Evolutionary conservation across 805 yeast species (phyloP).

Genomic region (Cyberlindnera sargentensis): DNA sequence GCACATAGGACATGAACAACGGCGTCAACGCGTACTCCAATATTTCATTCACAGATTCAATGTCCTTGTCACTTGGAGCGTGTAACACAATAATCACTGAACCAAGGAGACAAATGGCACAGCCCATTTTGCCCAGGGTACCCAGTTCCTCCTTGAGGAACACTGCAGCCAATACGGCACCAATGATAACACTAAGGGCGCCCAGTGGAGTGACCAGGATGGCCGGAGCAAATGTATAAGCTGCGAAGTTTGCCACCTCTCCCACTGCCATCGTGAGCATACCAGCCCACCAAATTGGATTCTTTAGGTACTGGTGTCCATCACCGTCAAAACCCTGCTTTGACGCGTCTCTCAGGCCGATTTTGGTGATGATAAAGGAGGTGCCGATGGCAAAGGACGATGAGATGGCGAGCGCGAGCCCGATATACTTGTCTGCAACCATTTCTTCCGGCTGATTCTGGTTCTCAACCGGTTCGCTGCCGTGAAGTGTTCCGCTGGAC

Average conservation of each 20-base stretch:
- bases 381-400: constrained; percentile 88
- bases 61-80: constrained; percentile 92
- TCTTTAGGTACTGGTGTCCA: constrained; percentile 70
- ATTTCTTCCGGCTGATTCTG: constrained; percentile 3
- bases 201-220: constrained; percentile 89
- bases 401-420: constrained; percentile 79
- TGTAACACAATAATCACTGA: constrained; percentile 82
- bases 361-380: constrained; percentile 82
- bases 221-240: constrained; percentile 93
- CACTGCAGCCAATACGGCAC: constrained; percentile 82
- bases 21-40: constrained; percentile 74
- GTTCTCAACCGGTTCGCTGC: too few species aligned
- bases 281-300: constrained; percentile 94
- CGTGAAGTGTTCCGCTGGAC: too few species aligned
- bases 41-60: constrained; percentile 83
- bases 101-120: constrained; percentile 85
- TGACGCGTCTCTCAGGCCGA: constrained; percentile 71
- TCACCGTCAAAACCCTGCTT: constrained; percentile 60
- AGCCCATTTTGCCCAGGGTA: constrained; percentile 82
- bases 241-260: constrained; percentile 88
- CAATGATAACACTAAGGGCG: constrained; percentile 83
- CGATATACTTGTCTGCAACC: constrained; percentile 79
- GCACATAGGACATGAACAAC: constrained; percentile 60
- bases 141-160: constrained; percentile 85
- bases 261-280: constrained; percentile 87